Percentiles rank a stretch among this genome's conserved stretches.
These are phyloP conservation scores for Suaeda aralocaspica DNA, from an alignment of 148 eudicot genomes.

Conservation along the genomic window DNA sequence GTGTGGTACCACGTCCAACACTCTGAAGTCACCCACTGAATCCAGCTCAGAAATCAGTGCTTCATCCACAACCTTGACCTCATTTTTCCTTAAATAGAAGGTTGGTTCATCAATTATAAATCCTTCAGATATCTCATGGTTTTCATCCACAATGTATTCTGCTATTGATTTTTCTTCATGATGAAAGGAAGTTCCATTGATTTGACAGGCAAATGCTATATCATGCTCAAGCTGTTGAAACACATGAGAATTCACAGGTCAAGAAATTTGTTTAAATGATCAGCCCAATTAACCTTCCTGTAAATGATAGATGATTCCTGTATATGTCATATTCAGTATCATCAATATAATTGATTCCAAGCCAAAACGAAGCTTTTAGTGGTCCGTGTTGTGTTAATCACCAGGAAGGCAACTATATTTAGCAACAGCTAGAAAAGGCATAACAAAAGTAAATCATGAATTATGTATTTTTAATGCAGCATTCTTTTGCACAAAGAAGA, in stretches of 20 bases:
- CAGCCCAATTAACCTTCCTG: constrained; percentile 28
- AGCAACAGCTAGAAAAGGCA: not conserved
- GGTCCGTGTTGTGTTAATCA: not conserved
- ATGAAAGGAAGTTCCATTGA: constrained; percentile 15
- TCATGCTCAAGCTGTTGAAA: constrained; percentile 30
- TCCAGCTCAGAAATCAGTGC: constrained; percentile 65
- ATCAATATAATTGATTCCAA: not conserved
- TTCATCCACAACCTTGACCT: constrained; percentile 59
- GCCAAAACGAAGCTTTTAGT: not conserved
- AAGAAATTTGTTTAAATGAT: constrained; percentile 19
- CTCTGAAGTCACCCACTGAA: constrained; percentile 66
- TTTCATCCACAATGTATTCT: constrained; percentile 13
- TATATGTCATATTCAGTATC: constrained; percentile 4
- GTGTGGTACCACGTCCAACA: constrained; percentile 24
- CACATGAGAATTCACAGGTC: constrained; percentile 16
- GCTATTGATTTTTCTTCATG: constrained; percentile 24
- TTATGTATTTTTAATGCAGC: not conserved
- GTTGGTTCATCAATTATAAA: constrained; percentile 27
- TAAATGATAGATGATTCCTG: constrained; percentile 36
- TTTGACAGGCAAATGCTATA: constrained; percentile 14
- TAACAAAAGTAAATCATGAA: too few relatives aligned
- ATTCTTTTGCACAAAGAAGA: not conserved
- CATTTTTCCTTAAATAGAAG: constrained; percentile 33
- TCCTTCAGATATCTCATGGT: constrained; percentile 21
- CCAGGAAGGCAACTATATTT: not conserved